Evolutionary conservation across 202 grass and related monocot species (phyloP).

Genomic region (Musa balbisiana): DNA sequence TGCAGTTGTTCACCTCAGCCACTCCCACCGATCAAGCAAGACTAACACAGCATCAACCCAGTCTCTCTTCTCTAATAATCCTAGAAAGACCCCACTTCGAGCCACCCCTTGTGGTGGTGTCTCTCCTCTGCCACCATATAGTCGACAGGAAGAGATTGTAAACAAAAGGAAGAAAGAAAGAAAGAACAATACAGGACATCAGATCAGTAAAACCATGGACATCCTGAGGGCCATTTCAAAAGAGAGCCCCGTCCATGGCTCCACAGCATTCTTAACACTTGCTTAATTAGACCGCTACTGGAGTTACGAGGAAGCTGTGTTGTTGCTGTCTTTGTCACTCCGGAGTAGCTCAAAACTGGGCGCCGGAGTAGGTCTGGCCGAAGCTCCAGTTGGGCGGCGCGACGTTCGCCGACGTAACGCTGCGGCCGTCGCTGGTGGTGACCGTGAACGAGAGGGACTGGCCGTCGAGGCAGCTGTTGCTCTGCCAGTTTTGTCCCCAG

Average conservation of each 20-base stretch:
- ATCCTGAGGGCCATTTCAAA: conserved; percentile 48
- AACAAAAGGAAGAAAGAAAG: conserved; percentile 1
- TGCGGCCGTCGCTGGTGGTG: conserved; percentile 52
- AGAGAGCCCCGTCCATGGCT: conserved; percentile 38
- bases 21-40: not conserved
- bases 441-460: conserved; percentile 67
- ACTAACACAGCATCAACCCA: not conserved
- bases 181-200: not conserved
- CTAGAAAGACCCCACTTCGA: conserved; percentile 6
- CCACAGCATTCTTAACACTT: not conserved
- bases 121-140: not conserved
- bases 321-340: not conserved
- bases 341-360: conserved; percentile 48
- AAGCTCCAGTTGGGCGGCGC: conserved; percentile 54
- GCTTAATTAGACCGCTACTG: not conserved
- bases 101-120: not conserved
- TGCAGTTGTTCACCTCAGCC: conserved; percentile 38
- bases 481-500: conserved; percentile 94
- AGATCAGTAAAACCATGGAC: not conserved
- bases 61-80: conserved; percentile 18
- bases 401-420: conserved; percentile 28
- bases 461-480: conserved; percentile 39
- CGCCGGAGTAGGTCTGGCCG: conserved; percentile 65
- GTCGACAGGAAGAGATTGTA: not conserved
- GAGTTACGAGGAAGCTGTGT: conserved; percentile 5